A percentile compares a stretch with the other conserved stretches of the same genome.
Evolutionary conservation across 257 asterid species (phyloP).

Genomic region (Eucommia ulmoides): DNA sequence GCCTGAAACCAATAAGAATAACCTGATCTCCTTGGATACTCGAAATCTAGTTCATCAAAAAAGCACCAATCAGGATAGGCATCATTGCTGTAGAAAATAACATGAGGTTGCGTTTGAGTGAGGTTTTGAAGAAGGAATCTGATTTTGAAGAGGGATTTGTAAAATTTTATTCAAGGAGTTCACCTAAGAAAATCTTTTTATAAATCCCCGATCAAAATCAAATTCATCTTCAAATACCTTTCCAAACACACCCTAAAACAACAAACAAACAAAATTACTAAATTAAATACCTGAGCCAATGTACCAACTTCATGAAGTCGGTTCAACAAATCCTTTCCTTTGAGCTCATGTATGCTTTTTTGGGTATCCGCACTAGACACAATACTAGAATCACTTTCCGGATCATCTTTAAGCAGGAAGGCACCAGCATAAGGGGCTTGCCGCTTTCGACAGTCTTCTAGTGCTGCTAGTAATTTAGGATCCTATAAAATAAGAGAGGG

Average conservation of each 20-base stretch:
- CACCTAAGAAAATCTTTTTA: no score
- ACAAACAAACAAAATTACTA: no score
- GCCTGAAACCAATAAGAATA: constrained; percentile 83
- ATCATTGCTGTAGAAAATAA: no score
- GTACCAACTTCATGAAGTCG: constrained; percentile 97
- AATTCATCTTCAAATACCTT: no score
- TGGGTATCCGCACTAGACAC: constrained; percentile 55
- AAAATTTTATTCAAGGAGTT: no score
- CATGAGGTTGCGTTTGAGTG: no score
- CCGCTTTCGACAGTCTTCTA: constrained; percentile 77
- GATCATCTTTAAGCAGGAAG: constrained; percentile 81
- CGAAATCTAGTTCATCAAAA: constrained; percentile 51
- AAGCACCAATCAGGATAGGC: constrained; percentile 22
- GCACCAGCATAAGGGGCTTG: constrained; percentile 99
- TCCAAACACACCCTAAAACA: no score
- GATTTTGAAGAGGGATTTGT: no score
- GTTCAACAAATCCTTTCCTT: constrained; percentile 72
- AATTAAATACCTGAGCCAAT: constrained; percentile 69
- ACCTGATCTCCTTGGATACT: constrained; percentile 94
- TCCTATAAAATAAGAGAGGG: no score
- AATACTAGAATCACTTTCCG: constrained; percentile 39
- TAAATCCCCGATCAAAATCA: no score
- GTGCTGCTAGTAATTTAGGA: constrained; percentile 91
- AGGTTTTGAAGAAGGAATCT: no score
- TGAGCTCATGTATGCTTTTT: constrained; percentile 55